Base-by-base conservation (phyloP, 1,284 basidiomycete species). In the Gomphus sp. region DNA sequence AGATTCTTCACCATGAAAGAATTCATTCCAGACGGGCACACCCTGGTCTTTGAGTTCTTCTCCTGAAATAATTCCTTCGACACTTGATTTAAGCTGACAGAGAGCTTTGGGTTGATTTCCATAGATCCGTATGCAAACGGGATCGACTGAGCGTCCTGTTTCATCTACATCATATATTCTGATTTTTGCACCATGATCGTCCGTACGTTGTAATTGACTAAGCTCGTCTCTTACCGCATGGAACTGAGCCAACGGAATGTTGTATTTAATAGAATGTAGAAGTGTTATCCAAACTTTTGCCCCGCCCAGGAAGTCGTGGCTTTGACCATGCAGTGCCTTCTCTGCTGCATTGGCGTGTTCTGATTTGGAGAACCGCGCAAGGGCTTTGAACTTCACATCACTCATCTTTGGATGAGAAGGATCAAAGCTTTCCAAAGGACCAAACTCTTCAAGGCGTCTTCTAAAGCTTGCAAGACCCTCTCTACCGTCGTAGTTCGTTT, bases 11-110 rank as follows among this genome's bases (percentile, higher is more conserved):
- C 68, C 66, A 18, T 73, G 69, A 60, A 81, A 76, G 58, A 77
- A 77, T 12, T 75, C 73, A 59, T 80, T 74, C 79, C 80, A 82
- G 2, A 76, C 18, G 14, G 31, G 25, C 8, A 54, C 59, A 1
- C 66, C 70, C 0, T 73, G 69, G 0, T 63, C 61, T 22, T 65
- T 65, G 37, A 77, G 60, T 11, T 36, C 25, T 28, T 73, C 65
- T 11, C 80, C 80, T 7, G 65, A 64, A 16, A 79, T 52, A 12
- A 77, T 61, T 0, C 51, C 36, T 52, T 74, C 72, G 18, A 81
- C 54, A 47, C 69, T 66, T 2, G 64, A 58, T 62, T 76, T 76
- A 8, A 72, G 60, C 8, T 65, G 62, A 1, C 69, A 69, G 41
- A 80, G 75, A 1, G 63, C 58, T 31, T 67, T 64, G 5, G 66